Percentiles rank a stretch among this genome's conserved stretches.
Evolutionary conservation across 176 grass and related monocot species (phyloP).

Genomic region (Areca catechu): DNA sequence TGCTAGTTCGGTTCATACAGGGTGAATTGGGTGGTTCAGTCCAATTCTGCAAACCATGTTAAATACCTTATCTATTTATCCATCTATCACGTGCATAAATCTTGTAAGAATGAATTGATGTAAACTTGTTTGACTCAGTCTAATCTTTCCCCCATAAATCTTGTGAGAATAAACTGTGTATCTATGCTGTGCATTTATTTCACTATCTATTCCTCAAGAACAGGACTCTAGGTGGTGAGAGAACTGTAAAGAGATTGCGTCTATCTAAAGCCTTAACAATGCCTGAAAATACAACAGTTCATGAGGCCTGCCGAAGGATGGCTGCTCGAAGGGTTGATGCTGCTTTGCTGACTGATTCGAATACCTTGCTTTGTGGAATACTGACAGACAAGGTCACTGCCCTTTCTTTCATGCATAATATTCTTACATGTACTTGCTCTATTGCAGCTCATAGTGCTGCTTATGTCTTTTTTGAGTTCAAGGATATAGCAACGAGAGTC

Average conservation of each 20-base stretch:
- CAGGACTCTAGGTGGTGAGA: conserved; percentile 53
- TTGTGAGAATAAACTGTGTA: no score
- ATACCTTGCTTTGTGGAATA: conserved; percentile 70
- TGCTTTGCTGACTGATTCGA: conserved; percentile 66
- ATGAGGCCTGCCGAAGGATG: conserved; percentile 69
- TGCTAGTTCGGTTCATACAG: no score
- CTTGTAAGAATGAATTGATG: no score
- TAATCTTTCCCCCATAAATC: no score
- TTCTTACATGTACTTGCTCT: no score
- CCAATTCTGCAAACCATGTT: no score
- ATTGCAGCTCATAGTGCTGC: not conserved
- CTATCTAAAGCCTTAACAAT: conserved; percentile 64
- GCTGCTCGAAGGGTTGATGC: conserved; percentile 48
- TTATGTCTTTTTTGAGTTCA: not conserved
- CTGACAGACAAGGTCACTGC: conserved; percentile 52
- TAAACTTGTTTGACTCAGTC: no score
- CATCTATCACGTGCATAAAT: no score
- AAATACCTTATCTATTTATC: no score
- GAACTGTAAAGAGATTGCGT: conserved; percentile 64
- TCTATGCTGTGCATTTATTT: not conserved
- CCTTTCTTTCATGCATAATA: not conserved
- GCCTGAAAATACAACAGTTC: conserved; percentile 58
- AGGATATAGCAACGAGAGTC: conserved; percentile 54
- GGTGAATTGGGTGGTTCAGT: no score
- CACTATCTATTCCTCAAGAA: not conserved